A percentile compares a stretch with the other conserved stretches of the same genome.
phyloP scores from a whole-genome alignment of 2,329 filamentous ascomycete species.

The Pochonia chlamydosporia region DNA sequence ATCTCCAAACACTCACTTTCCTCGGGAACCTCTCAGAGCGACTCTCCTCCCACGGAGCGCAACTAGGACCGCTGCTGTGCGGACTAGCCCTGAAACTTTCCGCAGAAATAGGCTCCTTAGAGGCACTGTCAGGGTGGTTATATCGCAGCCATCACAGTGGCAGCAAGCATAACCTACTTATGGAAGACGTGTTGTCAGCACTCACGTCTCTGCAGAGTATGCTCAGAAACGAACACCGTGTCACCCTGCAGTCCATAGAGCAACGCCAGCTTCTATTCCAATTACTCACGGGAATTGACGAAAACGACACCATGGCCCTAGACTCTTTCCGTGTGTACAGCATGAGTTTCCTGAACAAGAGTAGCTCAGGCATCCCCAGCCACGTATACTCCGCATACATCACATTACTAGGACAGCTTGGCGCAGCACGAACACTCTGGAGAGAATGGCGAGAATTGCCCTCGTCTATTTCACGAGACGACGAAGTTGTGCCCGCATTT shows the following conservation, averaged over 20 bases:
- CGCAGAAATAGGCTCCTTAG: constrained; percentile 18
- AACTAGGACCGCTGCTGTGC: constrained; percentile 22
- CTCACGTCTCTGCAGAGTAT: constrained; percentile 12
- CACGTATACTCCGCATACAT: constrained; percentile 21
- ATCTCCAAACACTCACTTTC: constrained; percentile 24
- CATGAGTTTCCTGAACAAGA: constrained; percentile 8
- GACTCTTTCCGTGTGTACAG: constrained; percentile 20
- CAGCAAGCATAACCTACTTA: constrained; percentile 1
- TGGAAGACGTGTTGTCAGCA: constrained; percentile 16
- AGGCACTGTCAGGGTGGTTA: constrained; percentile 19
- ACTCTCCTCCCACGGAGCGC: constrained; percentile 17
- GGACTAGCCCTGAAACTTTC: constrained; percentile 25
- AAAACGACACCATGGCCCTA: constrained; percentile 13
- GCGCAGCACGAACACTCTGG: constrained; percentile 24
- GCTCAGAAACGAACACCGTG: background rate
- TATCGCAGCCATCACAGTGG: constrained; percentile 13
- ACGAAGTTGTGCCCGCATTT: constrained; percentile 7
- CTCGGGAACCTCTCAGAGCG: constrained; percentile 35
- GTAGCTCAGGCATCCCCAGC: background rate
- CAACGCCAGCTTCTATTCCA: constrained; percentile 20
- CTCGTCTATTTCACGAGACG: constrained; percentile 2
- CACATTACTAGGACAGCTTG: constrained; percentile 22
- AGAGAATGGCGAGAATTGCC: constrained; percentile 20
- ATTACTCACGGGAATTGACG: constrained; percentile 22
- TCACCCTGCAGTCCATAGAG: background rate